Evolutionary conservation across 495 filamentous ascomycete genomes (phyloP), one percentile per base, ranked within the genome.

Genomic region (Penicillium paradoxum): DNA sequence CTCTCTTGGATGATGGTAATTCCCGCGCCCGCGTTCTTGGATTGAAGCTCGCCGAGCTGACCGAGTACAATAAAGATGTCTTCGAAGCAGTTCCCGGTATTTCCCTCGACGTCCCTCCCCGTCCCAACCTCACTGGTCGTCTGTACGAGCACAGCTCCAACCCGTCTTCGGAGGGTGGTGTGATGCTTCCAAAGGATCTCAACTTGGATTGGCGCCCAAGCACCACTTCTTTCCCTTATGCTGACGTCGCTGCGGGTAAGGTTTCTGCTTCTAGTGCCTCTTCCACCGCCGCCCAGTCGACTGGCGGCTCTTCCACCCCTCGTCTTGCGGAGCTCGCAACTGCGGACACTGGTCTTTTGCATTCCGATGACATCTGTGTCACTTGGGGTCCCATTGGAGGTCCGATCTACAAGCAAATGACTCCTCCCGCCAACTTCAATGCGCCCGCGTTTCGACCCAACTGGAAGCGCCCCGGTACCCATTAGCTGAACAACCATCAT

Each of bases 381-480:
- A 32, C 48, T 10, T 50, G 48, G 48, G 48, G 48, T 7, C 27
- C 48, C 13, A 32, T 50, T 30, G 48, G 48, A 10, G 38, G 34
- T 15, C 48, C 48, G 0, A 32, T 50, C 18, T 13, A 36, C 13
- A 48, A 24, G 32, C 14, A 21, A 0, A 22, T 32, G 2, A 25
- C 18, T 1, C 43, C 43, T 4, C 43, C 43, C 3, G 13, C 24
- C 13, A 27, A 45, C 5, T 3, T 6, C 17, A 14, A 14, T 9
- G 5, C 11, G 10, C 5, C 5, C 10, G 1, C 14, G 15, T 22
- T 33, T 22, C 17, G 11, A 21, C 6, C 25, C 14, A 17, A 10
- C 17, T 22, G 27, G 4, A 44, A 17, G 14, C 15, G 9, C 4
- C 24, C 8, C 1, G 21, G 15, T 9, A 17, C 24, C 9, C 8